These are phyloP conservation scores for Eremochloa ophiuroides DNA, from an alignment of 176 grass and related monocot genomes.

Conservation along the genomic window DNA sequence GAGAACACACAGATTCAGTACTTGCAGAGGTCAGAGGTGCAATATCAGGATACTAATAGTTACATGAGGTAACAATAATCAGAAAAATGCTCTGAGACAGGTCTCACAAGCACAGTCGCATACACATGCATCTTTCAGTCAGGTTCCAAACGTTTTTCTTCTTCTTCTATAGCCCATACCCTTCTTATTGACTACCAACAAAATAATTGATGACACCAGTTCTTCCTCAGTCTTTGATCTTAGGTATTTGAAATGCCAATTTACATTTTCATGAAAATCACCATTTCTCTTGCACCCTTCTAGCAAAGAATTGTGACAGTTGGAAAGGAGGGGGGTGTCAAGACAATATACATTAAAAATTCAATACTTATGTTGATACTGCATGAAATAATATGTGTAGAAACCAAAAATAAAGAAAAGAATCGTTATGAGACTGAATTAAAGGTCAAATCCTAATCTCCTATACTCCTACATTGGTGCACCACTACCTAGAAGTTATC, in stretches of 20 bases:
- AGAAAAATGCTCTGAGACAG: background rate
- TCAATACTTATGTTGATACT: background rate
- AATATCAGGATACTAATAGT: background rate
- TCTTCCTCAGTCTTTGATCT: background rate
- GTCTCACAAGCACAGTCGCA: background rate
- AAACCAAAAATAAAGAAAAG: background rate
- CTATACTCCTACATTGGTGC: background rate
- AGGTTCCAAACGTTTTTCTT: background rate
- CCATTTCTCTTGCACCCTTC: background rate
- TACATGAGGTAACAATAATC: background rate
- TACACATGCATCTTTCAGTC: background rate
- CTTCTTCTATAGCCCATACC: background rate
- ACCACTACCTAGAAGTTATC: background rate
- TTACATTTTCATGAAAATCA: background rate
- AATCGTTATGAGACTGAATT: background rate
- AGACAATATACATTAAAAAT: background rate
- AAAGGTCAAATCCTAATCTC: background rate
- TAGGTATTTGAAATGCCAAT: background rate
- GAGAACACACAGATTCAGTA: background rate
- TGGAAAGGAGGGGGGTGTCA: background rate
- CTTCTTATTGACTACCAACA: background rate
- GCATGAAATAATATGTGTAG: background rate
- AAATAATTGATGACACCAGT: background rate
- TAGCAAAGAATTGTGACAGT: background rate
- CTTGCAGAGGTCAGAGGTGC: background rate